Conservation (phyloP, 1,139 yeast genomes). For the Arxiozyma slooffiae region DNA sequence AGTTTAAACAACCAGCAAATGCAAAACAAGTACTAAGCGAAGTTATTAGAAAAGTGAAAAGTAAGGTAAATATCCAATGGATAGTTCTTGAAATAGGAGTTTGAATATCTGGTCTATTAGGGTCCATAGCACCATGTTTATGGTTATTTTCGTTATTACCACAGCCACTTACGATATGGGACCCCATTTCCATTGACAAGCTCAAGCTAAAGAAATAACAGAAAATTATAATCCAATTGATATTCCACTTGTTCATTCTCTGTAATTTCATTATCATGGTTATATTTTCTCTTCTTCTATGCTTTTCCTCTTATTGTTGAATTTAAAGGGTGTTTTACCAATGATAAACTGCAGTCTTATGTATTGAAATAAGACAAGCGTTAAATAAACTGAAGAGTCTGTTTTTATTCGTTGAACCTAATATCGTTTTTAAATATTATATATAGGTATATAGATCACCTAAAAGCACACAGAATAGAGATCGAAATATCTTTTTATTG, state of each 20-base stretch:
- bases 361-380: no score
- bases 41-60: conserved; percentile 42
- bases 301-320: no score
- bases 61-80: conserved; percentile 52
- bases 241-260: not conserved
- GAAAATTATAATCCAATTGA: not conserved
- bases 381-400: no score
- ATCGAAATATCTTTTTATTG: no score
- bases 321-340: no score
- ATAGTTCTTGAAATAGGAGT: conserved; percentile 46
- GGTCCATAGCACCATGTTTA: conserved; percentile 24
- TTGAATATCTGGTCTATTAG: conserved; percentile 29
- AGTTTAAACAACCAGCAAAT: conserved; percentile 41
- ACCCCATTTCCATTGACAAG: not conserved
- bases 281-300: not conserved
- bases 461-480: no score
- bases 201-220: not conserved
- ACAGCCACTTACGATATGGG: conserved; percentile 20
- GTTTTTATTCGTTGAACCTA: no score
- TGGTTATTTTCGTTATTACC: not conserved
- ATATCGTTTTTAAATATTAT: no score
- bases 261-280: not conserved
- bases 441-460: no score
- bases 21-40: conserved; percentile 47
- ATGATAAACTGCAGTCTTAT: no score